A percentile compares a stretch with the other conserved stretches of the same genome.
These are phyloP conservation scores for Physocladia obscura DNA, from an alignment of 192 early-diverging fungal genomes.

Conservation along the genomic window DNA sequence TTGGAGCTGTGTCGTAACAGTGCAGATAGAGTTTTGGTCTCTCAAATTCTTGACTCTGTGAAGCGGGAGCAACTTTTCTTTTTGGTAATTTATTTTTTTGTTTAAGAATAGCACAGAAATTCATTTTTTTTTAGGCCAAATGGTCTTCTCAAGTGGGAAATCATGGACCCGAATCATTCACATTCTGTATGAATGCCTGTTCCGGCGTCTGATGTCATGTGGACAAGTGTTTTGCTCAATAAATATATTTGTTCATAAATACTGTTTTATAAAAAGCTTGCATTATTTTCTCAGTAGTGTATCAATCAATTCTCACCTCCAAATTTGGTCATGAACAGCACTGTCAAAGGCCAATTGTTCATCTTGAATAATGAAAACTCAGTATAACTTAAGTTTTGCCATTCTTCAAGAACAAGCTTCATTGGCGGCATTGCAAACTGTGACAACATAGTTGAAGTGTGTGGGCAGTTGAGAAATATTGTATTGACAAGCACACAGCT, in stretches of 20 bases:
- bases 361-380: constrained; percentile 22
- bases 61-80: constrained; percentile 9
- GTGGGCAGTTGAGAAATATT: no score
- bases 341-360: constrained; percentile 30
- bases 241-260: neutral
- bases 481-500: no score
- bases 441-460: constrained; percentile 33
- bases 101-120: neutral
- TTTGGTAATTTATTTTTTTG: neutral
- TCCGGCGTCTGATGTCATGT: neutral
- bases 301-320: neutral
- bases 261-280: neutral
- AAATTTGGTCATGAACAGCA: constrained; percentile 26
- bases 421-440: constrained; percentile 35
- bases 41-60: constrained; percentile 4
- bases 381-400: constrained; percentile 31
- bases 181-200: neutral
- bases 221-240: neutral
- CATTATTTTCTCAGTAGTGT: neutral
- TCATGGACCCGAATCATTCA: neutral
- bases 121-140: neutral
- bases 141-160: neutral
- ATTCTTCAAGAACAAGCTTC: constrained; percentile 30
- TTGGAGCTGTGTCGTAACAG: neutral
- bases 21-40: neutral